Conservation (phyloP, 306 rosid genomes). For the Canavalia gladiata region DNA sequence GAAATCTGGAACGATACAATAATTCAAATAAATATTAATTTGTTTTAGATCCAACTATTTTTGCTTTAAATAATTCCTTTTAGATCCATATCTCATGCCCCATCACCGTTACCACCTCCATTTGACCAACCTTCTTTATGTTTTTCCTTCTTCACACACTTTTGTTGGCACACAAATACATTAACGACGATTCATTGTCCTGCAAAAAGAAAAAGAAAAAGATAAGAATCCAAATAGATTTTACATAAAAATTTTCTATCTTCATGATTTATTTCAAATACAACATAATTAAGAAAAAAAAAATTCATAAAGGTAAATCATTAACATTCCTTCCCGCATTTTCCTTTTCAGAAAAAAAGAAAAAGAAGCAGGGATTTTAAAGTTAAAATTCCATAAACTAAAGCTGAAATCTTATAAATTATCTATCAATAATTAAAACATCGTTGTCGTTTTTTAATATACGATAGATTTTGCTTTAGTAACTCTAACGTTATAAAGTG, state of each 20-base stretch:
- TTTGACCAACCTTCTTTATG: conserved; percentile 50
- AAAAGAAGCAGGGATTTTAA: not conserved
- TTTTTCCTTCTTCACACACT: not conserved
- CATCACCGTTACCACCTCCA: conserved; percentile 49
- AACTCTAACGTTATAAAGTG: conserved; percentile 3
- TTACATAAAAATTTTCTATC: not conserved
- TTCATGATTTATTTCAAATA: not conserved
- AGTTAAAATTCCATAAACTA: not conserved
- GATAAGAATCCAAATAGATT: not conserved
- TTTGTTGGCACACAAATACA: conserved; percentile 7
- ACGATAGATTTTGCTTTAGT: not conserved
- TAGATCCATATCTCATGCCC: conserved; percentile 54
- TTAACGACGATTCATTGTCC: not conserved
- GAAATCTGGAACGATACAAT: conserved; percentile 46
- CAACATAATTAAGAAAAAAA: not conserved
- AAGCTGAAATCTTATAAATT: not conserved
- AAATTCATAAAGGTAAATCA: not conserved
- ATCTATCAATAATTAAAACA: not conserved
- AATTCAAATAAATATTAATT: conserved; percentile 42
- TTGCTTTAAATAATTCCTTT: conserved; percentile 39
- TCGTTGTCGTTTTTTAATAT: not conserved
- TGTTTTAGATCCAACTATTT: conserved; percentile 49
- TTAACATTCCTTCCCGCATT: not conserved
- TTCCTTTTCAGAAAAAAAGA: too few species aligned
- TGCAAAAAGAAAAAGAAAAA: not conserved